Percentiles rank a stretch among this genome's conserved stretches.
Conservation (phyloP, 2,329 filamentous ascomycete species). For the Esteya vermicola region DNA sequence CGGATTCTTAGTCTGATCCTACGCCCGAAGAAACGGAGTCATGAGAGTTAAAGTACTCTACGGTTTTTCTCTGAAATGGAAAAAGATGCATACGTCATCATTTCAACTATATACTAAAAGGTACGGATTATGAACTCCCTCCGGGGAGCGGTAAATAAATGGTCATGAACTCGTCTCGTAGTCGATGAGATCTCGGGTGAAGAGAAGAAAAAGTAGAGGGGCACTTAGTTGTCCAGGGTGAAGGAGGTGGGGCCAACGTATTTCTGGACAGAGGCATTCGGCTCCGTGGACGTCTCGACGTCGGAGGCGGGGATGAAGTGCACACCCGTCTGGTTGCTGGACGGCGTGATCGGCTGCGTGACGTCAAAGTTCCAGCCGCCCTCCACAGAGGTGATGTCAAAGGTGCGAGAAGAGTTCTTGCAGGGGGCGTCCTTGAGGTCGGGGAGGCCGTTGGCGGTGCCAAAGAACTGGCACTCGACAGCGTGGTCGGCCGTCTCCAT, state of each 20-base stretch:
- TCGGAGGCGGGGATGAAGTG: not conserved
- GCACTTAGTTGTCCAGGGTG: not conserved
- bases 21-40: too few relatives aligned
- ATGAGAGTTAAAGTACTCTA: too few relatives aligned
- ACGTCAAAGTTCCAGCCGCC: not conserved
- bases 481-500: not conserved
- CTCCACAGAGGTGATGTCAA: not conserved
- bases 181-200: too few relatives aligned
- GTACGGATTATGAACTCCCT: too few relatives aligned
- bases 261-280: not conserved
- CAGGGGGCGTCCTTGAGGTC: not conserved
- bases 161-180: too few relatives aligned
- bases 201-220: too few relatives aligned
- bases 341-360: not conserved
- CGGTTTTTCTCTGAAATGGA: too few relatives aligned
- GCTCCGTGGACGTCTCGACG: not conserved
- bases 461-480: not conserved
- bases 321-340: not conserved
- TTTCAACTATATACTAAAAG: too few relatives aligned
- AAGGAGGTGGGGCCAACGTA: conserved; percentile 1
- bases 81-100: too few relatives aligned
- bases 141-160: too few relatives aligned
- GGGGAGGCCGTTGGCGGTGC: not conserved
- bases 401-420: conserved; percentile 1
- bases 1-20: too few relatives aligned